These are phyloP conservation scores for Cystofilobasidium capitatum DNA, from an alignment of 768 basidiomycete species.

Conservation along the genomic window DNA sequence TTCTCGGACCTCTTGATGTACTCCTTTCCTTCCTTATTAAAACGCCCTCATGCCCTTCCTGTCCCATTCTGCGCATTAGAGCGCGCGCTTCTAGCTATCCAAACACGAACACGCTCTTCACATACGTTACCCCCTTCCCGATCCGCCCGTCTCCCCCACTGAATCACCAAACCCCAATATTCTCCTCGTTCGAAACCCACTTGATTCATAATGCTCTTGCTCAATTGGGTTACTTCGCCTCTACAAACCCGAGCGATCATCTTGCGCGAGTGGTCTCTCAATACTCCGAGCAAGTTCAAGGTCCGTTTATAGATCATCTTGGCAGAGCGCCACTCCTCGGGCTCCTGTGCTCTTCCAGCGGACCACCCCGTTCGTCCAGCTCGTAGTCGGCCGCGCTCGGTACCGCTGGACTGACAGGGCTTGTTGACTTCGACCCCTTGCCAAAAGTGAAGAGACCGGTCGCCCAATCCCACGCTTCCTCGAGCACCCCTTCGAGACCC, in stretches of 20 bases:
- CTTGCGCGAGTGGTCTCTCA: no score
- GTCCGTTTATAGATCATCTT: background rate
- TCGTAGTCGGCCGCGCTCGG: slow-evolving; percentile 11
- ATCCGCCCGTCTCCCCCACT: background rate
- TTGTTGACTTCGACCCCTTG: no score
- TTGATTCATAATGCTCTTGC: no score
- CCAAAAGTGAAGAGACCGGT: background rate
- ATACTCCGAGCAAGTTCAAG: no score
- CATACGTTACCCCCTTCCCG: background rate
- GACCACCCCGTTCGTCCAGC: background rate
- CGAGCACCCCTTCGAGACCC: slow-evolving; percentile 31
- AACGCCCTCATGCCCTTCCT: no score
- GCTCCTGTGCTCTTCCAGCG: background rate
- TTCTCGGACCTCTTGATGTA: background rate
- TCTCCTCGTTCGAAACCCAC: no score
- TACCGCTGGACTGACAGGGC: background rate
- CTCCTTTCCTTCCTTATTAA: background rate
- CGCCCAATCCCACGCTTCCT: slow-evolving; percentile 27
- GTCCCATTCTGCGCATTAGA: no score
- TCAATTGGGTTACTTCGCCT: no score
- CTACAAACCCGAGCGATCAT: background rate
- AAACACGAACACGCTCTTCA: no score
- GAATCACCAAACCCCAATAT: no score
- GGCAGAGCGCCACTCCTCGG: background rate
- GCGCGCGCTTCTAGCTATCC: no score